Percentiles rank a stretch among this genome's conserved stretches.
Conservation (phyloP, 2,329 filamentous ascomycete genomes). For the Thermochaetoides dissita region DNA sequence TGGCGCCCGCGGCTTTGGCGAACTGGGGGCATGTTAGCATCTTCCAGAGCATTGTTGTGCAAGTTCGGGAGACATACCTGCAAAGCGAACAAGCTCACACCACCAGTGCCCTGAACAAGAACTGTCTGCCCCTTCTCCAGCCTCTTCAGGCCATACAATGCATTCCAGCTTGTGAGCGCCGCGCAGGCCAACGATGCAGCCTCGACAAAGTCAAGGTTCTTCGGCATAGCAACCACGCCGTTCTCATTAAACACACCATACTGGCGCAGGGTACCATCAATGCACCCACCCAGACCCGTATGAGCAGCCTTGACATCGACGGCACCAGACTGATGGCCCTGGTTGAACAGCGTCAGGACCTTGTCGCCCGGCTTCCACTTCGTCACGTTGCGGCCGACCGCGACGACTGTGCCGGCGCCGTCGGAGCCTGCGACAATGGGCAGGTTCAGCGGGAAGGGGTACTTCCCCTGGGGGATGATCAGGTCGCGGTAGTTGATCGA, state of each 20-base stretch:
- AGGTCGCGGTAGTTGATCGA: conserved; percentile 43
- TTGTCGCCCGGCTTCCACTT: conserved; percentile 38
- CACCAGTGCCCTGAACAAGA: conserved; percentile 57
- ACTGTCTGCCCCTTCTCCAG: conserved; percentile 43
- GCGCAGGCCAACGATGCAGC: conserved; percentile 45
- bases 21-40: conserved; percentile 21
- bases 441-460: conserved; percentile 28
- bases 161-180: conserved; percentile 52
- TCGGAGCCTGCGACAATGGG: conserved; percentile 38
- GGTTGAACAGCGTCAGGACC: conserved; percentile 48
- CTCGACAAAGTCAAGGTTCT: conserved; percentile 37
- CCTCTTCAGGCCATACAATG: conserved; percentile 41
- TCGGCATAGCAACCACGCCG: conserved; percentile 51
- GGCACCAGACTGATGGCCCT: conserved; percentile 34
- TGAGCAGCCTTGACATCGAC: conserved; percentile 20
- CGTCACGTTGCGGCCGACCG: conserved; percentile 34
- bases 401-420: conserved; percentile 38
- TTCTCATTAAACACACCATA: conserved; percentile 54
- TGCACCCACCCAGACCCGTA: conserved; percentile 52
- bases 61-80: conserved; percentile 21
- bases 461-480: conserved; percentile 34
- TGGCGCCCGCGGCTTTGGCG: conserved; percentile 34
- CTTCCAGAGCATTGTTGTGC: no score
- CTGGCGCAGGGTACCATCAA: conserved; percentile 55
- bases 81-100: conserved; percentile 53